These are phyloP conservation scores for Trypanosoma melophagium DNA, from an alignment of 208 protist species.

Conservation along the genomic window DNA sequence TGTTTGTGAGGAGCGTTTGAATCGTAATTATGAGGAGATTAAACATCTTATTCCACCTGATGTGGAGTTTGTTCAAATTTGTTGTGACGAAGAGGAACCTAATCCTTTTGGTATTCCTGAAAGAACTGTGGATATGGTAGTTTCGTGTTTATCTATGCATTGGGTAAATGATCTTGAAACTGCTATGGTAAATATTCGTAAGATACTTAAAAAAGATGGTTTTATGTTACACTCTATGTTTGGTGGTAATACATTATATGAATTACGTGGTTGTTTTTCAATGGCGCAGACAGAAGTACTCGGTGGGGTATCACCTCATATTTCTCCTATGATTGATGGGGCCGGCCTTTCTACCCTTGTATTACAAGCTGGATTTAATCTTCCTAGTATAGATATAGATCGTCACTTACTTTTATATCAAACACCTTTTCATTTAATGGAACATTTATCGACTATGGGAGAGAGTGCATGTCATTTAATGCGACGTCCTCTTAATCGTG, in stretches of 20 bases:
- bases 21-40: conserved; percentile 84
- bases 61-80: conserved; percentile 89
- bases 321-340: conserved; percentile 90
- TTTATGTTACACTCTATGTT: conserved; percentile 86
- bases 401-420: conserved; percentile 86
- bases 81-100: conserved; percentile 81
- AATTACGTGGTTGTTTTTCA: conserved; percentile 85
- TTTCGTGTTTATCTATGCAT: conserved; percentile 89
- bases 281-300: conserved; percentile 86
- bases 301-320: conserved; percentile 84
- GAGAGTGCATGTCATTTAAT: conserved; percentile 81
- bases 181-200: conserved; percentile 73
- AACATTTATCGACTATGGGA: conserved; percentile 86
- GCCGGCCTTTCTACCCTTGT: conserved; percentile 83
- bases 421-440: conserved; percentile 89
- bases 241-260: conserved; percentile 91
- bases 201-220: conserved; percentile 86
- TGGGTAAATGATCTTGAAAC: conserved; percentile 91
- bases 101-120: conserved; percentile 77
- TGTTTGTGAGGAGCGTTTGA: conserved; percentile 80
- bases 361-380: conserved; percentile 82
- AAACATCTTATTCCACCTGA: conserved; percentile 74
- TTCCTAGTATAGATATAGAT: conserved; percentile 92
- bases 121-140: conserved; percentile 87
- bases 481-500: conserved; percentile 60